These are phyloP conservation scores for Cyberlindnera xishuangbannaensis DNA, from an alignment of 805 yeast genomes.

Conservation along the genomic window DNA sequence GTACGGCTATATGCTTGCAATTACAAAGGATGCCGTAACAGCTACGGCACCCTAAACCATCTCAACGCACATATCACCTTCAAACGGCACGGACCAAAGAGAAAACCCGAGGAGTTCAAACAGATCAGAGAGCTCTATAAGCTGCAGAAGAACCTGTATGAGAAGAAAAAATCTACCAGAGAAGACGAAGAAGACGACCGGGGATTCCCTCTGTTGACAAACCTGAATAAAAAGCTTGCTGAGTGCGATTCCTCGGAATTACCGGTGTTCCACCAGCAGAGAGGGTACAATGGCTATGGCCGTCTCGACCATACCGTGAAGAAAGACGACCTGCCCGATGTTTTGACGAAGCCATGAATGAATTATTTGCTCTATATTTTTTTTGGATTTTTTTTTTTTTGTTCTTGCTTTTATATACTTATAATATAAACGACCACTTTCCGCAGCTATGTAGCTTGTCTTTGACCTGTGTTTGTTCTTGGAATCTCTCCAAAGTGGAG, in stretches of 20 bases:
- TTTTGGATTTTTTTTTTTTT: too few relatives aligned
- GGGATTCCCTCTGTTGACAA: conserved; percentile 12
- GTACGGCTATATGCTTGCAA: conserved; percentile 49
- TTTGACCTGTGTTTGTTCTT: too few relatives aligned
- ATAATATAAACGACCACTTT: too few relatives aligned
- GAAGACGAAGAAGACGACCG: conserved; percentile 6
- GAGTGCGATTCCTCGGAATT: conserved; percentile 11
- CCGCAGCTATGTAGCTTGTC: too few relatives aligned
- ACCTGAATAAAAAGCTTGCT: conserved; percentile 13
- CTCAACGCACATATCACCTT: conserved; percentile 49
- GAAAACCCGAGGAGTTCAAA: conserved; percentile 50
- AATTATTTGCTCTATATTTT: too few relatives aligned
- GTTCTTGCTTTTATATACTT: background rate
- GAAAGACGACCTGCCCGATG: conserved; percentile 11
- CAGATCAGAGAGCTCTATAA: conserved; percentile 41
- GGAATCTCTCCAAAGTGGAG: too few relatives aligned
- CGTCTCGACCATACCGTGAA: conserved; percentile 22
- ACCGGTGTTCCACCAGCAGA: conserved; percentile 24
- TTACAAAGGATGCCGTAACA: conserved; percentile 41
- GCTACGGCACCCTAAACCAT: conserved; percentile 57
- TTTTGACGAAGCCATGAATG: conserved; percentile 5
- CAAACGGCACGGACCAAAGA: conserved; percentile 49
- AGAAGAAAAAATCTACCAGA: conserved; percentile 5
- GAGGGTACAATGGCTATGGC: conserved; percentile 26
- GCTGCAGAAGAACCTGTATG: conserved; percentile 30